phyloP scores from a whole-genome alignment of 306 rosid genomes.

The Dalbergia oliveri region DNA sequence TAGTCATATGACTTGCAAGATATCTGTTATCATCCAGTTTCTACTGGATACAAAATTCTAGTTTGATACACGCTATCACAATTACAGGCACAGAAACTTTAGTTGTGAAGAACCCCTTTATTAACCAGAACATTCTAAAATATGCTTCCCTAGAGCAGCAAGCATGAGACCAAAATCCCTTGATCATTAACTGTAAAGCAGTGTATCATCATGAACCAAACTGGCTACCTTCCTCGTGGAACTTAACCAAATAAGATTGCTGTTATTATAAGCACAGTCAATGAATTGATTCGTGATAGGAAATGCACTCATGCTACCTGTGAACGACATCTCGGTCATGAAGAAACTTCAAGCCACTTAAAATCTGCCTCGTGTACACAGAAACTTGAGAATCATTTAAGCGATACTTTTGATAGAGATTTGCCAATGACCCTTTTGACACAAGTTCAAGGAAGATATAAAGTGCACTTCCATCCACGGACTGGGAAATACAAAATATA shows the following conservation, averaged over 20 bases:
- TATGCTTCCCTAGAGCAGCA: slow-evolving; percentile 8
- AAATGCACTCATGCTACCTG: slow-evolving; percentile 56
- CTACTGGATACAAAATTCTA: slow-evolving; percentile 8
- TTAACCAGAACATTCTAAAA: not conserved
- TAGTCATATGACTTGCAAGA: slow-evolving; percentile 9
- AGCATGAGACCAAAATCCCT: not conserved
- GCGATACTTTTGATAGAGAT: slow-evolving; percentile 60
- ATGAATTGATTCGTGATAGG: slow-evolving; percentile 3
- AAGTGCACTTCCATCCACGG: slow-evolving; percentile 48
- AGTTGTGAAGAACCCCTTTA: not conserved
- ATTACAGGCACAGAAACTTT: not conserved
- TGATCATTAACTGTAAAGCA: slow-evolving; percentile 10
- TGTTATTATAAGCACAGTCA: slow-evolving; percentile 1
- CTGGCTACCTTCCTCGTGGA: slow-evolving; percentile 18
- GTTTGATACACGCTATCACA: not conserved
- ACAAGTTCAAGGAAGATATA: slow-evolving; percentile 76
- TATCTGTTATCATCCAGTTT: slow-evolving; percentile 6
- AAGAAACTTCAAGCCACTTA: slow-evolving; percentile 72
- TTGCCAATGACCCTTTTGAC: slow-evolving; percentile 71
- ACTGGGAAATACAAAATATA: slow-evolving; percentile 50
- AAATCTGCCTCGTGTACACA: slow-evolving; percentile 71
- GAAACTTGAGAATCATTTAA: slow-evolving; percentile 77
- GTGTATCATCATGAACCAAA: slow-evolving; percentile 1
- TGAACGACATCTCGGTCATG: slow-evolving; percentile 71
- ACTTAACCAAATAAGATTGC: slow-evolving; percentile 24